phyloP scores from a whole-genome alignment of 192 early-diverging fungal genomes.

The Coemansia sp. region DNA sequence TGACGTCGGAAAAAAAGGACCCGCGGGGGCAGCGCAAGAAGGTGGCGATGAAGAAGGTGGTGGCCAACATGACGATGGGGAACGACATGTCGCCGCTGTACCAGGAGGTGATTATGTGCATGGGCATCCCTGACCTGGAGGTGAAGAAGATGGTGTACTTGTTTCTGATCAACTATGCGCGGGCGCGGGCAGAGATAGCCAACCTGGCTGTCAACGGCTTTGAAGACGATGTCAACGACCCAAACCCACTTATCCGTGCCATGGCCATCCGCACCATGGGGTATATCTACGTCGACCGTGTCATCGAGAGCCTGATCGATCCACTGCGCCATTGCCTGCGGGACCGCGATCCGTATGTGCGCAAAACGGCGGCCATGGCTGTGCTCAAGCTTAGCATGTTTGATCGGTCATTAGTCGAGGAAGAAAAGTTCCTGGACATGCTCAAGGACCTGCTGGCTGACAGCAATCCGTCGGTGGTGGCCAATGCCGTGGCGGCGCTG shows the following conservation, averaged over 20 bases:
- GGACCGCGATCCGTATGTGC: constrained; percentile 94
- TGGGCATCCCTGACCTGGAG: constrained; percentile 83
- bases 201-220: constrained; percentile 87
- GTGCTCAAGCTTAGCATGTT: constrained; percentile 94
- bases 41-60: constrained; percentile 87
- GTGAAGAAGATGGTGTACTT: constrained; percentile 93
- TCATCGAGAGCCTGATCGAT: constrained; percentile 78
- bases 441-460: constrained; percentile 82
- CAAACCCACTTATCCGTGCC: constrained; percentile 92
- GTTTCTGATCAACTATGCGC: constrained; percentile 95
- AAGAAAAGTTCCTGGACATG: constrained; percentile 86
- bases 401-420: constrained; percentile 78
- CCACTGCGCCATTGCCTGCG: constrained; percentile 76
- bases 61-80: constrained; percentile 99
- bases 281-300: constrained; percentile 90
- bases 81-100: constrained; percentile 97
- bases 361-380: constrained; percentile 91
- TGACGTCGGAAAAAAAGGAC: constrained; percentile 82
- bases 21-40: constrained; percentile 77
- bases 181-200: constrained; percentile 90
- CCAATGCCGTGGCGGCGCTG: constrained; percentile 90
- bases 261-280: constrained; percentile 97
- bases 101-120: constrained; percentile 88
- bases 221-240: constrained; percentile 85
- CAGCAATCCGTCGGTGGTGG: constrained; percentile 92